A percentile compares a stretch with the other conserved stretches of the same genome.
These are phyloP conservation scores for Hyphopichia fennica DNA, from an alignment of 1,139 yeast species.

Conservation along the genomic window DNA sequence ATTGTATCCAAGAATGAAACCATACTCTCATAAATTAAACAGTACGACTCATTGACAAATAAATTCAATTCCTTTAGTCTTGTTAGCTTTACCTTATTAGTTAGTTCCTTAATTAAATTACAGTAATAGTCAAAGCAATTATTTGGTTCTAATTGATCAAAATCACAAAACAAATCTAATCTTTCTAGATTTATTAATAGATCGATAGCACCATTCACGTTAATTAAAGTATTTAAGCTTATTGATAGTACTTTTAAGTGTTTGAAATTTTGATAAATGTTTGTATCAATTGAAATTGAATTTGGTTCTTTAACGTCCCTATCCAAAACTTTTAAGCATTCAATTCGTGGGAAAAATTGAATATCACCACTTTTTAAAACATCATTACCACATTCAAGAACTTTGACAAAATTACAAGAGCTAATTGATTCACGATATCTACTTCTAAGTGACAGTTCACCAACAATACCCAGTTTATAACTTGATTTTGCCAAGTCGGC, in stretches of 20 bases:
- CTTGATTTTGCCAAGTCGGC: slow-evolving; percentile 23
- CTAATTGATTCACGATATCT: slow-evolving; percentile 18
- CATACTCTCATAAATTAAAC: slow-evolving; percentile 15
- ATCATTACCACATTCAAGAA: slow-evolving; percentile 28
- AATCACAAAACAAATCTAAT: slow-evolving; percentile 27
- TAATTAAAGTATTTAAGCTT: slow-evolving; percentile 17
- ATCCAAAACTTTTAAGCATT: slow-evolving; percentile 23
- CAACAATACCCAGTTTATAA: slow-evolving; percentile 14
- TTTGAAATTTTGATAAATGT: not conserved
- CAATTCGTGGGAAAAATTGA: slow-evolving; percentile 17
- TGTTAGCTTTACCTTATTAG: not conserved
- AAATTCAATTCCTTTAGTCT: slow-evolving; percentile 17
- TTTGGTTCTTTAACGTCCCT: not conserved
- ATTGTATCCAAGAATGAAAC: slow-evolving; percentile 14
- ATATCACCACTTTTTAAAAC: slow-evolving; percentile 16
- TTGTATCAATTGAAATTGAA: not conserved
- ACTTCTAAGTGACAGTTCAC: slow-evolving; percentile 16
- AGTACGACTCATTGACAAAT: slow-evolving; percentile 17
- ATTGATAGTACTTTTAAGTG: slow-evolving; percentile 16
- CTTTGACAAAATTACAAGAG: slow-evolving; percentile 20
- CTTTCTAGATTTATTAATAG: slow-evolving; percentile 14
- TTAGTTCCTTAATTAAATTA: not conserved
- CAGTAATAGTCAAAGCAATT: slow-evolving; percentile 3
- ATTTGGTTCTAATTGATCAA: slow-evolving; percentile 16
- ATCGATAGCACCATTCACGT: slow-evolving; percentile 4